phyloP scores from a whole-genome alignment of 2,329 filamentous ascomycete genomes.

The Chaetomiaceae sp. region DNA sequence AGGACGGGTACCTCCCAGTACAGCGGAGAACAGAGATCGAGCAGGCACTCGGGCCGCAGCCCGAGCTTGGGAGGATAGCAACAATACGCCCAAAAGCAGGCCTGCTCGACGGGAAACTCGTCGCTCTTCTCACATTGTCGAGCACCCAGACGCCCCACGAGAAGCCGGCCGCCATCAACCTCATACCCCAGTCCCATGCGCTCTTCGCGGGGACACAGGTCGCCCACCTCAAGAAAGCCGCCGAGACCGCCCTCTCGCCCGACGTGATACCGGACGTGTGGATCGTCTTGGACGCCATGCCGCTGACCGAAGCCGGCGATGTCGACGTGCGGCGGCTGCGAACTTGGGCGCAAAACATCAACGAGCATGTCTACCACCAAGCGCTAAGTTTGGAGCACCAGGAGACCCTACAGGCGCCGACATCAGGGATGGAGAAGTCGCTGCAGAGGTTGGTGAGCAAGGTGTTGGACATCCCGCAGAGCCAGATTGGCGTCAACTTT shows the following conservation, averaged over 20 bases:
- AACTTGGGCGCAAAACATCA: slow-evolving; percentile 52
- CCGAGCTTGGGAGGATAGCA: slow-evolving; percentile 38
- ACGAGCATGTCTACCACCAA: slow-evolving; percentile 42
- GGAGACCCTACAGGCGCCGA: slow-evolving; percentile 33
- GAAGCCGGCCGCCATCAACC: slow-evolving; percentile 33
- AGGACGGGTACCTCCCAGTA: slow-evolving; percentile 21
- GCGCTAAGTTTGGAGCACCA: slow-evolving; percentile 42
- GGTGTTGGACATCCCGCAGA: slow-evolving; percentile 35
- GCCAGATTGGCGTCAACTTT: slow-evolving; percentile 41
- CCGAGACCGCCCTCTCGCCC: slow-evolving; percentile 33
- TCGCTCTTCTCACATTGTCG: slow-evolving; percentile 43
- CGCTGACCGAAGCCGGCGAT: slow-evolving; percentile 37
- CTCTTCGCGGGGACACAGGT: slow-evolving; percentile 41
- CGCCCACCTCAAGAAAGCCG: slow-evolving; percentile 35
- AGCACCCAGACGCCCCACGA: slow-evolving; percentile 26
- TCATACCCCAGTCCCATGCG: slow-evolving; percentile 36
- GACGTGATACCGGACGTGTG: slow-evolving; percentile 43
- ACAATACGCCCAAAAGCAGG: slow-evolving; percentile 47
- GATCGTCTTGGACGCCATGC: slow-evolving; percentile 46
- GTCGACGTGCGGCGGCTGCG: slow-evolving; percentile 43
- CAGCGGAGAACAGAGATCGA: slow-evolving; percentile 32
- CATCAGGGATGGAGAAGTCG: slow-evolving; percentile 37
- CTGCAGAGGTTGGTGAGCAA: slow-evolving; percentile 38
- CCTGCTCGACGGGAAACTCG: slow-evolving; percentile 45
- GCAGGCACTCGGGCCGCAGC: slow-evolving; percentile 37